Evolutionary conservation across 805 yeast species (phyloP), one percentile per base, ranked within the genome.

Genomic region (Cyberlindnera galapagoensis): DNA sequence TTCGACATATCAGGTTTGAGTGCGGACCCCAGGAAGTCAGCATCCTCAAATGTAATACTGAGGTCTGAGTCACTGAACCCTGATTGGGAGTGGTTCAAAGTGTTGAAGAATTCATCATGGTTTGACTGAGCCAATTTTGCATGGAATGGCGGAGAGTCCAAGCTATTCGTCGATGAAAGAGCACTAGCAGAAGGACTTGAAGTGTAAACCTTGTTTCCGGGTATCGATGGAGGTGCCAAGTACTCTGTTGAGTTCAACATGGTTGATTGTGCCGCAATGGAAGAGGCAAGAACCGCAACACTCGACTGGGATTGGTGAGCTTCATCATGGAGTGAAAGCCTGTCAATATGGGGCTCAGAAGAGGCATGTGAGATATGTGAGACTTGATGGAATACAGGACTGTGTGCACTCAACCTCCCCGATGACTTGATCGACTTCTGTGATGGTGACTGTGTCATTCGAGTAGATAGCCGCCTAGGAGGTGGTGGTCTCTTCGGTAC

Each of bases 71-170:
- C 34, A n/a, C 37, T 30, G 3, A 30, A 9, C 10, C 11, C 36
- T 3, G 39, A 26, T 5, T 15, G 24, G 10, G 43, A 29, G n/a
- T 32, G 18, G 18, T 30, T 34, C 18, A 30, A 21, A 7, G 28
- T 11, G 2, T 26, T 14, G 7, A 39, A 35, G 28, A 39, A 33
- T 5, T 35, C 39, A 11, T 35, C 36, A 21, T 30, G 23, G n/a
- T 21, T 29, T 5, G 21, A 8, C 12, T 21, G 10, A 4, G 32
- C 38, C 8, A 40, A 18, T 18, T 43, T 43, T 5, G 43, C 37
- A 24, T 35, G 34, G 26, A 42, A 38, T 5, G 42, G 31, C 13
- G 46, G 47, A 5, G 46, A 35, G 14, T 46, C 51, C 18, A 39
- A 23, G 1, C 50, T 45, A 11, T 42, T 35, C 2, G 24, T 22